Evolutionary conservation across 148 eudicot species (phyloP), one percentile per base, ranked within the genome.

Genomic region (Diospyros lotus): DNA sequence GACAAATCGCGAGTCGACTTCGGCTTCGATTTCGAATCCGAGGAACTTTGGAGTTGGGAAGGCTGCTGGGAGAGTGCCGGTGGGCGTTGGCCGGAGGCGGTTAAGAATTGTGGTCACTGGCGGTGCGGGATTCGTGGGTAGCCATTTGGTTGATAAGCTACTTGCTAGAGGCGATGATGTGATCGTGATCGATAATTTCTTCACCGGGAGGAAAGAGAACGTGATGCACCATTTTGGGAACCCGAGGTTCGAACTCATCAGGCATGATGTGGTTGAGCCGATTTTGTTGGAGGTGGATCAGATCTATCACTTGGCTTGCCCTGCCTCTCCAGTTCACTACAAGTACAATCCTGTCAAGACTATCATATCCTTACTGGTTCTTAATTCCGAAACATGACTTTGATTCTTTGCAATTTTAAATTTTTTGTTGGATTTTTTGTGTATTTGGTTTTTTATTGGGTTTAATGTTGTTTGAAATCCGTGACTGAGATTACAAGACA

Each of bases 201-300:
- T 91, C 12, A 91, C 97, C n/a, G 97, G 97, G 56, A 84, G 97
- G 74, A 91, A 87, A 69, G 87, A 89, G 70, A 91, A 91, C 82
- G 89, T 91, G 75, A 81, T 83, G 80, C 97, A 89, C 62, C 91
- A 87, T 81, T 87, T 91, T 80, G 82, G 80, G 62, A 82, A 91
- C 58, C 83, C 87, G 0, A 86, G 90, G 75, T 91, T 91, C 51
- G 97, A 91, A 84, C 75, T 91, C 45, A 86, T 91, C 67, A 86
- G 97, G 66, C 97, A 89, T 76, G 97, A 91, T 84, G 97, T 91
- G 58, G 97, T 91, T 18, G 93, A 91, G 42, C 93, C 97, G 0
- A 87, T 91, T 59, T 67, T 91, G 76, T 69, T 91, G 75, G 96
- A 91, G 81, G 96, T 91, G 67, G 96, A 91, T 89, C 96, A 91